Evolutionary conservation across 345 rosid species (phyloP), one percentile per base, ranked within the genome.

Genomic region (Trapa bicornis): DNA sequence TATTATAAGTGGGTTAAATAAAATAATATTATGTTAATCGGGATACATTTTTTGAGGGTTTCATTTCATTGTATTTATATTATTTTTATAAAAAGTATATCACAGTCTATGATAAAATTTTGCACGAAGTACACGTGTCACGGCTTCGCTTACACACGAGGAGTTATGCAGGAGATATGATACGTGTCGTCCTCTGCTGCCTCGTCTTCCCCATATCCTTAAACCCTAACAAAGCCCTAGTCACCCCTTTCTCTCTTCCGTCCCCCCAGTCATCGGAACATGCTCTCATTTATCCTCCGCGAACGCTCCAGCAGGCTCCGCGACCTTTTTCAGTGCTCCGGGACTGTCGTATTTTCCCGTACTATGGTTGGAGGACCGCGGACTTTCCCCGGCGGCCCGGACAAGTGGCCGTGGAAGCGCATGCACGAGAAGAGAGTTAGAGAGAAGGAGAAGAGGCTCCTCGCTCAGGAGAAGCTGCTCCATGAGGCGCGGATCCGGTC

Each of bases 371-470:
- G 96, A 4, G 99, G 97, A 39, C 96, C 99, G 0, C 85, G 99
- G 63, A 91, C 96, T 8, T 94, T 91, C 50, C 99, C 97, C 0
- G 97, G 96, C 38, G 97, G 97, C 22, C 58, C 91, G 7, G 91
- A 95, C 89, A 87, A 95, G 77, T 95, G 96, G 99, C 97, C 91
- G 50, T 95, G 99, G 99, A 95, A 91, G 80, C 96, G 96, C 15
- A 80, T 95, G 74, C 97, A 91, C 81, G 97, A 95, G 84, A 95
- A 87, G 79, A 84, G 81, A 70, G 99, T 96, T 37, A 78, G 67
- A 74, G 99, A 94, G 75, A 94, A 94, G 78, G 97, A 91, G 74
- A 87, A 74, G 65, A 80, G 84, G 43, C 96, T 94, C 61, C 87
- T 94, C 37, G 84, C 87, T 1, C 99, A 91, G 72, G 97, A 91